Conservation (phyloP, 1,284 basidiomycete genomes). For the Trametes polyzona region DNA sequence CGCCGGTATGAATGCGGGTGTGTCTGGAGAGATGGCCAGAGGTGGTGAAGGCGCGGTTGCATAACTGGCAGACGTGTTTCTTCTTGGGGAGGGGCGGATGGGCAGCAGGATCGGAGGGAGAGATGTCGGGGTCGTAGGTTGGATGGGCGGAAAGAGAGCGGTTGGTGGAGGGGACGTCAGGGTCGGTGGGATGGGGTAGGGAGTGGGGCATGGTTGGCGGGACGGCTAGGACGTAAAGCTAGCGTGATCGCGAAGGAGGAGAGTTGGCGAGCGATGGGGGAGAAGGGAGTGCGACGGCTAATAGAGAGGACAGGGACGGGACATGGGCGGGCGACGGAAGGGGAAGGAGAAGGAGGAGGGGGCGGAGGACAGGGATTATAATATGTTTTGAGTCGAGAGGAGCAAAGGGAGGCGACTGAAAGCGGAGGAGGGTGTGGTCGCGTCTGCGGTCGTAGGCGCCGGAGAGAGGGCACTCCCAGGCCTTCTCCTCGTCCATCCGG, state of each 20-base stretch:
- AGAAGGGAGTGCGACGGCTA: not conserved
- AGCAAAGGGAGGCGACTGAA: not conserved
- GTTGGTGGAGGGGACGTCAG: constrained; percentile 6
- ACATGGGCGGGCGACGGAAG: not conserved
- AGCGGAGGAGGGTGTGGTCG: no score
- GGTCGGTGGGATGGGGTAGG: constrained; percentile 2
- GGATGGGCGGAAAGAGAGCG: constrained; percentile 18
- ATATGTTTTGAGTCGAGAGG: not conserved
- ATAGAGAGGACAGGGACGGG: not conserved
- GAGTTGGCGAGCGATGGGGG: constrained; percentile 6
- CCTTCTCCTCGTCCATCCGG: not conserved
- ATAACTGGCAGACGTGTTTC: constrained; percentile 51
- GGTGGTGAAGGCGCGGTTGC: constrained; percentile 71
- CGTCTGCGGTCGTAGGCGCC: no score
- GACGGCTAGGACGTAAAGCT: constrained; percentile 22
- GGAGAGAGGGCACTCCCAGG: not conserved
- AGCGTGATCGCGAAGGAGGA: constrained; percentile 17
- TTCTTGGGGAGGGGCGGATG: constrained; percentile 32
- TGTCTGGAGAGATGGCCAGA: constrained; percentile 85
- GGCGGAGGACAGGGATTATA: not conserved
- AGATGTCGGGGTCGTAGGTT: constrained; percentile 9
- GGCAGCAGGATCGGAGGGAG: constrained; percentile 1
- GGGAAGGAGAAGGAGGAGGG: not conserved
- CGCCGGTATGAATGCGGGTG: constrained; percentile 81
- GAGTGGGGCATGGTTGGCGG: constrained; percentile 13